phyloP scores from a whole-genome alignment of 495 filamentous ascomycete species.

The Xylaria acuta region DNA sequence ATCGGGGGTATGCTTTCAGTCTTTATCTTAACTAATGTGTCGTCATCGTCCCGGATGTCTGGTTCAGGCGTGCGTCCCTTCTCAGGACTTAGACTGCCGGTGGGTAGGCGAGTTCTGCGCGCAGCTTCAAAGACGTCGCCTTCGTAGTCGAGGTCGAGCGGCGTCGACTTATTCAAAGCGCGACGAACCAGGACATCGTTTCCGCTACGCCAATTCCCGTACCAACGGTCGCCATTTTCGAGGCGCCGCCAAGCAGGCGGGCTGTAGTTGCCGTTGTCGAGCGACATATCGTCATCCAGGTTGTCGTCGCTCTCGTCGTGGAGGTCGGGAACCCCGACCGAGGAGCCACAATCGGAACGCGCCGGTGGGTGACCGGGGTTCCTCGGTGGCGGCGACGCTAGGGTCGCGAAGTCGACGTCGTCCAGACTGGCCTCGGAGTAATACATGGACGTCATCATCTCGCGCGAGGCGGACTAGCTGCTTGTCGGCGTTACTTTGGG shows the following conservation, averaged over 20 bases:
- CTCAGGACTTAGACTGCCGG: conserved; percentile 58
- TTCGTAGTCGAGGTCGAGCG: conserved; percentile 34
- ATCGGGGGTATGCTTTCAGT: conserved; percentile 29
- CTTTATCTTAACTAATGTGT: conserved; percentile 45
- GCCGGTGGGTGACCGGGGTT: conserved; percentile 69
- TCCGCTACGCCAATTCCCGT: conserved; percentile 59
- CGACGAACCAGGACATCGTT: conserved; percentile 41
- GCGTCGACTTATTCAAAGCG: conserved; percentile 30
- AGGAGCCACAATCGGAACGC: conserved; percentile 77
- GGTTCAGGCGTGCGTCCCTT: conserved; percentile 56
- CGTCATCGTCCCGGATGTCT: conserved; percentile 42
- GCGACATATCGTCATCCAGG: conserved; percentile 43
- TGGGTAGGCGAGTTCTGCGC: conserved; percentile 57
- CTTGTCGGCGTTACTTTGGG: conserved; percentile 19
- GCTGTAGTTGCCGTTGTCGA: conserved; percentile 59
- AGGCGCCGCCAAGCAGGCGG: conserved; percentile 63
- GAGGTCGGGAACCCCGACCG: conserved; percentile 51
- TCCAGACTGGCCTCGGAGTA: conserved; percentile 41
- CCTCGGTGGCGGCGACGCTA: conserved; percentile 43
- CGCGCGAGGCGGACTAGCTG: conserved; percentile 15
- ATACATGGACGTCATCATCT: conserved; percentile 35
- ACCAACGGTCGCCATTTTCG: conserved; percentile 59
- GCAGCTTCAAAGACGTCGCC: conserved; percentile 54
- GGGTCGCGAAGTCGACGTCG: conserved; percentile 66
- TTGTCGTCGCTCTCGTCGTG: conserved; percentile 56